phyloP scores from a whole-genome alignment of 2,329 filamentous ascomycete species.

The Neopestalotiopsis sp. region DNA sequence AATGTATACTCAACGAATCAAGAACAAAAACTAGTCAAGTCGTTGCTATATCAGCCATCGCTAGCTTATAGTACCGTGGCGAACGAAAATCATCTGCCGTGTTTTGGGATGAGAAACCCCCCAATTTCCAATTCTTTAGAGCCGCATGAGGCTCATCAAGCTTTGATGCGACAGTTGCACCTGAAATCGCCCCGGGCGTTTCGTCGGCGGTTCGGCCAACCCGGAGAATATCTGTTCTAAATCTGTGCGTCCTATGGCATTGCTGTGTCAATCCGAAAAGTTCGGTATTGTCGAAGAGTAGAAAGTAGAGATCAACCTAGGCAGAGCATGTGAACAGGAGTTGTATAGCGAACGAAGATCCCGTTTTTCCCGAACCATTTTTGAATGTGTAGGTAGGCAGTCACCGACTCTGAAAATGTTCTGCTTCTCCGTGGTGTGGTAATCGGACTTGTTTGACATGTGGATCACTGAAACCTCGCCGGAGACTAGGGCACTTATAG shows the following conservation, averaged over 20 bases:
- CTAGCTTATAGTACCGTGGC: not conserved
- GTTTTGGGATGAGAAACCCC: not conserved
- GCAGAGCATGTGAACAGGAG: too few species aligned
- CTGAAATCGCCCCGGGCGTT: not conserved
- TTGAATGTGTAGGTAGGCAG: not conserved
- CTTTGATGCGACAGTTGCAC: not conserved
- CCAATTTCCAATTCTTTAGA: not conserved
- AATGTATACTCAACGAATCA: too few species aligned
- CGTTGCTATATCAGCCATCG: not conserved
- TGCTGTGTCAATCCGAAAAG: too few species aligned
- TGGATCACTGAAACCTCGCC: conserved; percentile 12
- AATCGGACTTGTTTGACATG: not conserved
- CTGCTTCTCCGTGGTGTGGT: not conserved
- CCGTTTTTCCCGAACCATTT: not conserved
- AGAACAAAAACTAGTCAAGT: not conserved
- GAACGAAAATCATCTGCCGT: not conserved
- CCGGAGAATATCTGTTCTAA: not conserved
- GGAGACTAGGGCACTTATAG: not conserved
- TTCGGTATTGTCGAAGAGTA: not conserved
- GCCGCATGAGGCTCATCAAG: conserved; percentile 11
- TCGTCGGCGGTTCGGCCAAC: not conserved
- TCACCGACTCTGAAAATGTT: not conserved
- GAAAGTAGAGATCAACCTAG: not conserved
- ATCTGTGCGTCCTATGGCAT: not conserved
- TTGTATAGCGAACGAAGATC: not conserved